Conservation (phyloP, 163 green algal genomes). For the Chloroidium sp. region DNA sequence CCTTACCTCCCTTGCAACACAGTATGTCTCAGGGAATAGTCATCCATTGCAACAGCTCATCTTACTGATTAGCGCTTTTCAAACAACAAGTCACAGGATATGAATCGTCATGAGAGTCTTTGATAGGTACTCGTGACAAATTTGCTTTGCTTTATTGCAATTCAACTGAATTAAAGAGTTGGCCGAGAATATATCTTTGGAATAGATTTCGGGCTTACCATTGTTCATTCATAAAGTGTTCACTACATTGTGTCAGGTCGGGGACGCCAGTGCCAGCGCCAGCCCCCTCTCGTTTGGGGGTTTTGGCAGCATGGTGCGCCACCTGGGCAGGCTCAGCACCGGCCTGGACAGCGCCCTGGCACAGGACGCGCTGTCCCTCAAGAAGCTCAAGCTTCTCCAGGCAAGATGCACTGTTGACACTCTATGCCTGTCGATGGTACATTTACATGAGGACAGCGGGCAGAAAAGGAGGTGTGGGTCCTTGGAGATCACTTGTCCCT, state of each 20-base stretch:
- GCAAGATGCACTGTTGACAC: not conserved
- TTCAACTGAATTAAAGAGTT: not conserved
- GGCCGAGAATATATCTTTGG: not conserved
- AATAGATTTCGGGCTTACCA: not conserved
- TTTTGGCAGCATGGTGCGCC: constrained; percentile 80
- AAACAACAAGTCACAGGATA: too few species aligned
- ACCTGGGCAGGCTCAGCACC: constrained; percentile 58
- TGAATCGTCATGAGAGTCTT: too few species aligned
- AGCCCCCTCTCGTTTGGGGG: constrained; percentile 86
- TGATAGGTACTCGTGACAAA: too few species aligned
- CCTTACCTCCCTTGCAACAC: too few species aligned
- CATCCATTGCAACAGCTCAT: too few species aligned
- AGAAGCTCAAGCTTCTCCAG: constrained; percentile 2
- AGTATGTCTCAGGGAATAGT: too few species aligned
- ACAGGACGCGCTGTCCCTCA: constrained; percentile 2
- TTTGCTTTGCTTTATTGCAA: not conserved
- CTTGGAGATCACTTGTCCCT: too few species aligned
- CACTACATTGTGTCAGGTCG: constrained; percentile 45
- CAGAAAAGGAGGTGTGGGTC: too few species aligned
- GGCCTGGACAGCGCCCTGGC: constrained; percentile 51
- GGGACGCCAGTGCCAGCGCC: constrained; percentile 58
- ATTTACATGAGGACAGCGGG: too few species aligned
- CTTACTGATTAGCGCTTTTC: too few species aligned
- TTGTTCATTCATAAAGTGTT: not conserved
- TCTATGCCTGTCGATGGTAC: not conserved